Conservation (phyloP, 768 basidiomycete species). For the Termitomyces sp. region DNA sequence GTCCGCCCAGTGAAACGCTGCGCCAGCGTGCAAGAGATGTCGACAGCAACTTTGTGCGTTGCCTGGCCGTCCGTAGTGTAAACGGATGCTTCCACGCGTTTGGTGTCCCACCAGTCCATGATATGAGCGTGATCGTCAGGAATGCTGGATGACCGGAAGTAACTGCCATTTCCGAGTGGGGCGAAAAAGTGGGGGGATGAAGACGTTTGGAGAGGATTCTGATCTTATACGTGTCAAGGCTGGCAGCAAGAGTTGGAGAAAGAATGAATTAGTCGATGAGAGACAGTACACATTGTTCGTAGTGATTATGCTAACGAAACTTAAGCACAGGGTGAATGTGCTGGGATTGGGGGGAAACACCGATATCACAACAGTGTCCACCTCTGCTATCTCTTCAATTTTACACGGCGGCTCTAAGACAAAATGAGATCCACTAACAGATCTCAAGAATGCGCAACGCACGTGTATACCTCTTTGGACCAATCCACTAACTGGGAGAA, state of each 20-base stretch:
- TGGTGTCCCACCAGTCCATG: conserved; percentile 63
- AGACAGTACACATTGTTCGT: conserved; percentile 36
- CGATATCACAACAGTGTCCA: conserved; percentile 61
- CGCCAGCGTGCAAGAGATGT: conserved; percentile 54
- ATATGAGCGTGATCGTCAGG: conserved; percentile 36
- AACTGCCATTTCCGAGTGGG: conserved; percentile 46
- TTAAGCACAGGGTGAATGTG: not conserved
- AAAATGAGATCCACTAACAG: not conserved
- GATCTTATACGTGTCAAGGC: conserved; percentile 42
- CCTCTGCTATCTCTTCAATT: conserved; percentile 50
- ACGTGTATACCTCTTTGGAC: conserved; percentile 46
- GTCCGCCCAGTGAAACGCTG: conserved; percentile 60
- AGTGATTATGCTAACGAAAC: conserved; percentile 40
- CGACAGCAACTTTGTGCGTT: conserved; percentile 23
- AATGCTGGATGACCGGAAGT: conserved; percentile 35
- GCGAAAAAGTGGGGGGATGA: conserved; percentile 49
- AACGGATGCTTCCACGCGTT: conserved; percentile 29
- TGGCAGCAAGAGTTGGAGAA: conserved; percentile 6
- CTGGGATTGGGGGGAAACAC: conserved; percentile 20
- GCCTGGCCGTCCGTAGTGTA: not conserved
- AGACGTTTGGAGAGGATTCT: conserved; percentile 27
- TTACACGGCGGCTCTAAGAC: conserved; percentile 39
- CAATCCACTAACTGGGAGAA: conserved; percentile 38
- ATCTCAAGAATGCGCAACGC: conserved; percentile 14
- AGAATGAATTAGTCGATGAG: not conserved